Evolutionary conservation across 805 yeast species (phyloP).

Genomic region (Candida ulmi): DNA sequence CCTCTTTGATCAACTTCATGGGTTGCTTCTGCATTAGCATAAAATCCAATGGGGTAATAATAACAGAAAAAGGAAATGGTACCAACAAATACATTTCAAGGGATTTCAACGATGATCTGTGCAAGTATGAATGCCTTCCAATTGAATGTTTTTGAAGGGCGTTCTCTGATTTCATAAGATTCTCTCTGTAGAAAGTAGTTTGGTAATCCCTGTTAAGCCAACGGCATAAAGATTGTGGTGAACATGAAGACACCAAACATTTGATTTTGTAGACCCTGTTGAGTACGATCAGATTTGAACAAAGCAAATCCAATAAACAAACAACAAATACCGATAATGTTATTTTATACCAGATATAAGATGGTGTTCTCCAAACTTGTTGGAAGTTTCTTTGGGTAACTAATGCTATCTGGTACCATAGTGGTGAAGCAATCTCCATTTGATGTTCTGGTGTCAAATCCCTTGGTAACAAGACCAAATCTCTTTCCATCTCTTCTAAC

Average conservation of each 20-base stretch:
- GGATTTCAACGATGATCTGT: constrained; percentile 39
- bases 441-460: constrained; percentile 20
- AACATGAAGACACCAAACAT: constrained; percentile 58
- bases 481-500: constrained; percentile 28
- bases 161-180: constrained; percentile 66
- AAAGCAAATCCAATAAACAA: constrained; percentile 66
- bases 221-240: constrained; percentile 42
- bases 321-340: constrained; percentile 42
- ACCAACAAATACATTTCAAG: constrained; percentile 41
- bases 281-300: constrained; percentile 53
- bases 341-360: constrained; percentile 52
- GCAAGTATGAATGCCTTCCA: constrained; percentile 54
- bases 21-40: constrained; percentile 50
- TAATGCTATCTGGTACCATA: constrained; percentile 33
- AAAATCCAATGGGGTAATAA: constrained; percentile 52
- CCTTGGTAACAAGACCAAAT: constrained; percentile 26
- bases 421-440: constrained; percentile 42
- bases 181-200: constrained; percentile 54
- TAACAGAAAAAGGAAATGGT: constrained; percentile 37
- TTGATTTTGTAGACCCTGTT: constrained; percentile 63
- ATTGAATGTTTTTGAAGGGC: constrained; percentile 64
- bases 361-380: constrained; percentile 63
- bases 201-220: constrained; percentile 61
- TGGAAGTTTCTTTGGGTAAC: constrained; percentile 48
- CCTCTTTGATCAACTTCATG: constrained; percentile 26